Conservation (phyloP, 345 rosid genomes). For the Sonneratia alba region DNA sequence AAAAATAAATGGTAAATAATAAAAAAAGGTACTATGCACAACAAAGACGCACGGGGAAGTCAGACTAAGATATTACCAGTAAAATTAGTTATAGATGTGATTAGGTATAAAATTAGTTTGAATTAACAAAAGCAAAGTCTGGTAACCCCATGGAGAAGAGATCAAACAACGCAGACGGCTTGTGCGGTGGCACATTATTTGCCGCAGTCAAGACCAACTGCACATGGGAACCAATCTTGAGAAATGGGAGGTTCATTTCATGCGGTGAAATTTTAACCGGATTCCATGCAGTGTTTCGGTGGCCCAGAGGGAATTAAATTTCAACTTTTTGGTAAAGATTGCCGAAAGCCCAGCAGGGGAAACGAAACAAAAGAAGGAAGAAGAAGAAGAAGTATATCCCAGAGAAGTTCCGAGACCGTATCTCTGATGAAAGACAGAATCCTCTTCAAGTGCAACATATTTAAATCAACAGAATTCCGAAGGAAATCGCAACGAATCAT, state of each 20-base stretch:
- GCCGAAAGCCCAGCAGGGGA: neutral
- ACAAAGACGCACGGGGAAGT: neutral
- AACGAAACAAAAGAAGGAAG: no score
- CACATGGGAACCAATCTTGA: neutral
- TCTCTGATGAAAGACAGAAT: neutral
- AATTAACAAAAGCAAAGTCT: neutral
- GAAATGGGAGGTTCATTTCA: no score
- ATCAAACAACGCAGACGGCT: neutral
- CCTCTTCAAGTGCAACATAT: neutral
- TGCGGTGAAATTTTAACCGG: no score
- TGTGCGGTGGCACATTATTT: neutral
- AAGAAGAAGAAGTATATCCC: neutral
- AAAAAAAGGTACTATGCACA: neutral
- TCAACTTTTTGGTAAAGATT: neutral
- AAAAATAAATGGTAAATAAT: neutral
- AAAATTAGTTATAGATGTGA: neutral
- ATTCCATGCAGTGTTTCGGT: no score
- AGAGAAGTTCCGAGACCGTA: neutral
- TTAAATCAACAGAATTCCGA: neutral
- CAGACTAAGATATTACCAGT: neutral
- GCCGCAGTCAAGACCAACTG: neutral
- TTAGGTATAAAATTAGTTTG: neutral
- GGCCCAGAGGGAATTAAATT: neutral
- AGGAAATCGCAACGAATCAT: neutral
- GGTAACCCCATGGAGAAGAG: neutral